A percentile compares a stretch with the other conserved stretches of the same genome.
Conservation (phyloP, 192 early-diverging fungal genomes). For the Chytriomyces sp. region DNA sequence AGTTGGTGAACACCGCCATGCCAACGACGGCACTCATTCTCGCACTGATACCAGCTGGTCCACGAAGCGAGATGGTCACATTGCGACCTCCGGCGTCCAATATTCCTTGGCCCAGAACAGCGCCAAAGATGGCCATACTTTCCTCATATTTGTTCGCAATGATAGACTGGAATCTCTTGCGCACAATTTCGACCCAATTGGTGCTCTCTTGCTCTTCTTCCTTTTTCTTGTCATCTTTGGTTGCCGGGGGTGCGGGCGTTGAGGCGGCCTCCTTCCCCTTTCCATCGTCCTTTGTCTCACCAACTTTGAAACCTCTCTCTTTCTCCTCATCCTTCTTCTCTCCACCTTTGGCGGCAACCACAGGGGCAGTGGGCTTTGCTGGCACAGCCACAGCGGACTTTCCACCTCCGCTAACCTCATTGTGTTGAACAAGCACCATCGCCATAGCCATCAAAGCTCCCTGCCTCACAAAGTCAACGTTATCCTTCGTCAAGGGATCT, state of each 20-base stretch:
- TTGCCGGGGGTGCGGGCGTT: no score
- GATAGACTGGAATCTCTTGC: slow-evolving; percentile 85
- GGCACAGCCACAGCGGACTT: slow-evolving; percentile 50
- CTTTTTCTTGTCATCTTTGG: no score
- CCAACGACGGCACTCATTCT: slow-evolving; percentile 98
- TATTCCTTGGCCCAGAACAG: slow-evolving; percentile 93
- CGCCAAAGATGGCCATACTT: slow-evolving; percentile 92
- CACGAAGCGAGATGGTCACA: slow-evolving; percentile 90
- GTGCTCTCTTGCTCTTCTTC: slow-evolving; percentile 1
- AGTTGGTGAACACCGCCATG: slow-evolving; percentile 97
- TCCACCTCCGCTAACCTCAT: slow-evolving; percentile 69
- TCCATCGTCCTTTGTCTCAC: neutral
- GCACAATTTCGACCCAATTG: slow-evolving; percentile 67
- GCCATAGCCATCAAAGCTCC: slow-evolving; percentile 93
- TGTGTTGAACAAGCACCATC: slow-evolving; percentile 96
- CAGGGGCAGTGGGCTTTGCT: neutral
- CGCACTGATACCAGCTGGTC: slow-evolving; percentile 76
- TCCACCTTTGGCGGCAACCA: neutral
- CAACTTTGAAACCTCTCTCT: slow-evolving; percentile 1
- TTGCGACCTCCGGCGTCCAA: slow-evolving; percentile 98
- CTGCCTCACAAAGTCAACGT: slow-evolving; percentile 97
- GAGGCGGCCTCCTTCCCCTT: neutral
- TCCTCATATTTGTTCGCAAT: slow-evolving; percentile 94
- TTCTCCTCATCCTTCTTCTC: slow-evolving; percentile 4
- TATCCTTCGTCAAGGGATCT: slow-evolving; percentile 97